A percentile compares a stretch with the other conserved stretches of the same genome.
Conservation (phyloP, 371 early-diverging fungal genomes). For the Batkoa obscura region DNA sequence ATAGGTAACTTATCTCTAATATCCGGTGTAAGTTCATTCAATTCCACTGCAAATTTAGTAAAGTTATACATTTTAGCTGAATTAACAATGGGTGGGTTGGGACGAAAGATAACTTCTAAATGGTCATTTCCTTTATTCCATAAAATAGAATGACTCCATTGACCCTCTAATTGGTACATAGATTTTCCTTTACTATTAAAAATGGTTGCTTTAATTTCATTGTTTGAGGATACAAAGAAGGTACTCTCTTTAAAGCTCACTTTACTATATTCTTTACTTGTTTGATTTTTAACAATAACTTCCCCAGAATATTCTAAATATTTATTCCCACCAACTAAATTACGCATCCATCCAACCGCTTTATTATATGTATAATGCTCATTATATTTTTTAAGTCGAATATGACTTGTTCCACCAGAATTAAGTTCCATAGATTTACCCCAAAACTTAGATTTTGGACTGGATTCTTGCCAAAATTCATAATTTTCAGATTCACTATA, state of each 20-base stretch:
- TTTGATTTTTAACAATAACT: constrained; percentile 42
- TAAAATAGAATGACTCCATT: constrained; percentile 29
- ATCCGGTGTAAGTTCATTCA: constrained; percentile 20
- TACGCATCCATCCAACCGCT: constrained; percentile 58
- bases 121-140: constrained; percentile 26
- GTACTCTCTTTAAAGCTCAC: constrained; percentile 42
- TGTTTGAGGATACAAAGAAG: constrained; percentile 26
- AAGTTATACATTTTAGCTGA: constrained; percentile 67
- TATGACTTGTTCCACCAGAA: constrained; percentile 39
- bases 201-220: constrained; percentile 41
- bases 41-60: constrained; percentile 57
- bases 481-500: constrained; percentile 40
- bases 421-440: constrained; percentile 41
- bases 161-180: constrained; percentile 21
- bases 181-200: constrained; percentile 17
- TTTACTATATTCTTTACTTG: constrained; percentile 35
- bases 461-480: constrained; percentile 40
- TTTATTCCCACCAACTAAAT: constrained; percentile 51
- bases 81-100: constrained; percentile 42
- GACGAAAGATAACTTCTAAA: constrained; percentile 60
- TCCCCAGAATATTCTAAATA: constrained; percentile 62
- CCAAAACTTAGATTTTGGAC: constrained; percentile 60
- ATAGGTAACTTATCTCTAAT: constrained; percentile 39
- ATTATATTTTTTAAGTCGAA: constrained; percentile 17
- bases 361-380: constrained; percentile 57